A percentile compares a stretch with the other conserved stretches of the same genome.
Conservation (phyloP, 2,329 filamentous ascomycete genomes). For the Endothia cerciana region DNA sequence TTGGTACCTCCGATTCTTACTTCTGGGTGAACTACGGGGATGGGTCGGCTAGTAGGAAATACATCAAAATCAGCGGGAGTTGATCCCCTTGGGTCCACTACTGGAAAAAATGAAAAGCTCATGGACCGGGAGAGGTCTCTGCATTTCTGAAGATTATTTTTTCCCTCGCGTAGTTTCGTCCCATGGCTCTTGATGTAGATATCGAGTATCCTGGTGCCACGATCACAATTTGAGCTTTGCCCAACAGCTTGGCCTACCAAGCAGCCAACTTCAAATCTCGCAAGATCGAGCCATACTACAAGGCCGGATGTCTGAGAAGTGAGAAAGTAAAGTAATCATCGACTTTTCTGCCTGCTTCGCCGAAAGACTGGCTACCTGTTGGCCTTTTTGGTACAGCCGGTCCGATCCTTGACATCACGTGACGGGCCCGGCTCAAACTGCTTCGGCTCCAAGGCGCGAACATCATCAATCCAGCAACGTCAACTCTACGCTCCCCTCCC, state of each 20-base stretch:
- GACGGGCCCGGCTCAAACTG: conserved; percentile 18
- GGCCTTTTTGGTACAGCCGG: not conserved
- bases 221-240: not conserved
- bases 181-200: conserved; percentile 1
- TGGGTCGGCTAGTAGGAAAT: conserved; percentile 17
- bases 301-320: not conserved
- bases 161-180: not conserved
- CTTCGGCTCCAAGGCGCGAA: conserved; percentile 18
- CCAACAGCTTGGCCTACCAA: not conserved
- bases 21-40: conserved; percentile 22
- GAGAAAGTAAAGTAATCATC: not conserved
- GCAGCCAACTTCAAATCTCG: not conserved
- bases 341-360: not conserved
- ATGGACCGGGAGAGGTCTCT: conserved; percentile 22
- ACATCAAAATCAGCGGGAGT: conserved; percentile 21
- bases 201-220: not conserved
- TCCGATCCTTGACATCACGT: conserved; percentile 14
- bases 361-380: not conserved
- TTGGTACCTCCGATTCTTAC: conserved; percentile 18
- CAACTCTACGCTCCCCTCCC: conserved; percentile 47
- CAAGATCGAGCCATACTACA: not conserved
- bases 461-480: conserved; percentile 18
- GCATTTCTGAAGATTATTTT: conserved; percentile 9
- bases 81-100: conserved; percentile 14
- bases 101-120: conserved; percentile 26